A percentile compares a stretch with the other conserved stretches of the same genome.
Evolutionary conservation across 1,284 basidiomycete genomes (phyloP).

Genomic region (Earliella scabrosa): DNA sequence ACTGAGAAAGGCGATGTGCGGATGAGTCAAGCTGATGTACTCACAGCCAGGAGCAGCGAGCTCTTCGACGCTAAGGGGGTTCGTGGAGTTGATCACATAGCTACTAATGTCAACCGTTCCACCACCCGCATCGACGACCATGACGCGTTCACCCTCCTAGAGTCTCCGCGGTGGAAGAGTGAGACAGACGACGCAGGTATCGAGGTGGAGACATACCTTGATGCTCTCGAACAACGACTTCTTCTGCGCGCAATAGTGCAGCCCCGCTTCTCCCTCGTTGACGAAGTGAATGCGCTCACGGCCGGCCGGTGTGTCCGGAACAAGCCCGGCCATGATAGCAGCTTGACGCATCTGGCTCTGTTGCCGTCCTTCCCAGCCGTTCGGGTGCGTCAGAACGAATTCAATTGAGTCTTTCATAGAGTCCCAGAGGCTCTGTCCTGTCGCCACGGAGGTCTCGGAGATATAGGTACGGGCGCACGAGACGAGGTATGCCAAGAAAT

Average conservation of each 20-base stretch:
- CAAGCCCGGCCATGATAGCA: slow-evolving; percentile 38
- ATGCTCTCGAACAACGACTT: not conserved
- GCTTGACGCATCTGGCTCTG: slow-evolving; percentile 45
- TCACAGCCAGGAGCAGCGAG: slow-evolving; percentile 10
- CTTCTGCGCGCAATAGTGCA: slow-evolving; percentile 46
- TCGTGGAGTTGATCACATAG: slow-evolving; percentile 38
- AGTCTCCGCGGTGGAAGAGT: too few relatives aligned
- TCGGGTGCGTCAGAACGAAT: slow-evolving; percentile 46
- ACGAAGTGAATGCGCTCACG: slow-evolving; percentile 46
- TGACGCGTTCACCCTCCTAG: slow-evolving; percentile 1
- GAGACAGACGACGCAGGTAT: not conserved
- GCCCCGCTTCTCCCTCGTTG: slow-evolving; percentile 55
- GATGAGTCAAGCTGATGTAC: not conserved
- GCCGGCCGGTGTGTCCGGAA: slow-evolving; percentile 32
- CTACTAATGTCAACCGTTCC: slow-evolving; percentile 60
- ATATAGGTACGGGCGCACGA: slow-evolving; percentile 50
- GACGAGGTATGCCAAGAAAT: slow-evolving; percentile 56
- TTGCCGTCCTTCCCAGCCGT: slow-evolving; percentile 49
- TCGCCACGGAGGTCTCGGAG: slow-evolving; percentile 45
- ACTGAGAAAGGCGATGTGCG: not conserved
- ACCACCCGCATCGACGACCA: slow-evolving; percentile 61
- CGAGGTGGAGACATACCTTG: not conserved
- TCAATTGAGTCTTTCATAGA: slow-evolving; percentile 38
- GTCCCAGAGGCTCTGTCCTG: slow-evolving; percentile 42
- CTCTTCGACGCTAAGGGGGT: slow-evolving; percentile 17